phyloP scores from a whole-genome alignment of 371 early-diverging fungal species.

The Zychaea mexicana region DNA sequence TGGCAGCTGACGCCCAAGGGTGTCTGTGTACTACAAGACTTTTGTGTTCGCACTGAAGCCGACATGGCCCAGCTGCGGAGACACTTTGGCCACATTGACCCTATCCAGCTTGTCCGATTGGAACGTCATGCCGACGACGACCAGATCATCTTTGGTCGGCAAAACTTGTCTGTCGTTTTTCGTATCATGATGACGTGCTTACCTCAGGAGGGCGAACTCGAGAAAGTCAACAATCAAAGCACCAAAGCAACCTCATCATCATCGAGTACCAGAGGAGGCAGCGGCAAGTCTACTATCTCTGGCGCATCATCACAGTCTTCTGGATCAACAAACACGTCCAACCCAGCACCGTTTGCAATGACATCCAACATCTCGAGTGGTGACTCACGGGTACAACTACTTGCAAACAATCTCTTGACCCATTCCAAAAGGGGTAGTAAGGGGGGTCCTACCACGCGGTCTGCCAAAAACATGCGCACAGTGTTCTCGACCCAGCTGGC shows the following conservation, averaged over 20 bases:
- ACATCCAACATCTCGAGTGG: slow-evolving; percentile 9
- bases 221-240: slow-evolving; percentile 9
- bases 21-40: slow-evolving; percentile 57
- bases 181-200: slow-evolving; percentile 45
- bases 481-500: slow-evolving; percentile 47
- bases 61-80: slow-evolving; percentile 30
- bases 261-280: not conserved
- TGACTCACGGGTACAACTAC: slow-evolving; percentile 39
- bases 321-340: slow-evolving; percentile 12
- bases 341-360: slow-evolving; percentile 26
- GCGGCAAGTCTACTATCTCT: not conserved
- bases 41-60: slow-evolving; percentile 47
- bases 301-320: slow-evolving; percentile 18
- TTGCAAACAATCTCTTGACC: slow-evolving; percentile 43
- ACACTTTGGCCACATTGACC: slow-evolving; percentile 41
- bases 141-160: slow-evolving; percentile 32
- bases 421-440: slow-evolving; percentile 24
- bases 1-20: slow-evolving; percentile 67
- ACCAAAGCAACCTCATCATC: slow-evolving; percentile 10
- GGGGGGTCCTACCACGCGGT: not conserved
- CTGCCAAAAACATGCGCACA: slow-evolving; percentile 28
- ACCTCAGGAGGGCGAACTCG: slow-evolving; percentile 39
- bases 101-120: slow-evolving; percentile 40
- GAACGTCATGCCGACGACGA: slow-evolving; percentile 51
- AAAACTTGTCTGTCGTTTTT: slow-evolving; percentile 33